phyloP scores from a whole-genome alignment of 208 protist species.

The Acanthamoeba castellanii region DNA sequence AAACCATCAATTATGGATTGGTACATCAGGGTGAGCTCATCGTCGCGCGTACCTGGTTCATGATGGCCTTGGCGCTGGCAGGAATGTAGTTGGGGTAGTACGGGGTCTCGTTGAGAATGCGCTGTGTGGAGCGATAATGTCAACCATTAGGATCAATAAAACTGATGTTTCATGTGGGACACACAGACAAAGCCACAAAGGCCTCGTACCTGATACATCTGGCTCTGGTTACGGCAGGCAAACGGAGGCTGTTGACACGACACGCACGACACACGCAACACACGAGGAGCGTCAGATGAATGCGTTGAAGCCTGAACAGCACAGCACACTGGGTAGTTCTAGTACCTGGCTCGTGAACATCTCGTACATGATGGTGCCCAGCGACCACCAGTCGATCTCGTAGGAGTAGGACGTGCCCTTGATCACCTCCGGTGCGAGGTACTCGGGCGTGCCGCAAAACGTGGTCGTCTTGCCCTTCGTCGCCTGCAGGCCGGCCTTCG shows the following conservation, averaged over 20 bases:
- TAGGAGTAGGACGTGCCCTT: constrained; percentile 81
- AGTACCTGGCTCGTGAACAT: constrained; percentile 84
- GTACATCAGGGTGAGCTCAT: background rate
- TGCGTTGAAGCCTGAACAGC: background rate
- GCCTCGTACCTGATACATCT: constrained; percentile 82
- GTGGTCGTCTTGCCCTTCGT: constrained; percentile 79
- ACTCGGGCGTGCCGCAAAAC: constrained; percentile 87
- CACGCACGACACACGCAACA: no score
- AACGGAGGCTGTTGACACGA: constrained; percentile 86
- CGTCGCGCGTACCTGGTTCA: background rate
- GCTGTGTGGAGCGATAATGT: background rate
- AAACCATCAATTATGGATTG: background rate
- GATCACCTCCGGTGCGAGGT: constrained; percentile 80
- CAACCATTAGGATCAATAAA: no score
- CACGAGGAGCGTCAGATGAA: background rate
- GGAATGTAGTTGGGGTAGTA: constrained; percentile 79
- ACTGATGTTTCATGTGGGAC: background rate
- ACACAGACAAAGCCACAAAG: background rate
- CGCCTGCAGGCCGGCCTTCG: constrained; percentile 76
- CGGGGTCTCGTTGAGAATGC: constrained; percentile 83
- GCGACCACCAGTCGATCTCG: constrained; percentile 85
- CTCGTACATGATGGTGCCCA: constrained; percentile 84
- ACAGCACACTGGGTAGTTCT: constrained; percentile 84
- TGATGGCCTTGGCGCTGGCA: background rate
- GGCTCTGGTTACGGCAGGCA: constrained; percentile 85